These are phyloP conservation scores for Leptosphaerulina australis DNA, from an alignment of 2,329 filamentous ascomycete species.

Conservation along the genomic window DNA sequence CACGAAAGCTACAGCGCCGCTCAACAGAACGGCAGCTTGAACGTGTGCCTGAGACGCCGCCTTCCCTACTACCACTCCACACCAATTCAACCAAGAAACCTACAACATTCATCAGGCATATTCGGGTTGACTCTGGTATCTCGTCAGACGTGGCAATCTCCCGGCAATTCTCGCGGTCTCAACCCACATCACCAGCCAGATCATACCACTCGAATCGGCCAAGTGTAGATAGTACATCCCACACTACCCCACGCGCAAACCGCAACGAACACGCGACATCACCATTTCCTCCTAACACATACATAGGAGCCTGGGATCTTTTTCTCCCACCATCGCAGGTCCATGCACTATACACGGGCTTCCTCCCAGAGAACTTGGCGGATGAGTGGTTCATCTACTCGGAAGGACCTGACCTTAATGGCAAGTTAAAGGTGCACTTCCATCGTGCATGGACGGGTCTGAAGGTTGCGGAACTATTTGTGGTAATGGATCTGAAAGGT, in stretches of 20 bases:
- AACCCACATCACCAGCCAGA: neutral
- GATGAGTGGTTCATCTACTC: conserved; percentile 46
- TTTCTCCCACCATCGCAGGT: conserved; percentile 41
- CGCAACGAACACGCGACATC: conserved; percentile 25
- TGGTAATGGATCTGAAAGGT: conserved; percentile 44
- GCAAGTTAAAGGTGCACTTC: conserved; percentile 47
- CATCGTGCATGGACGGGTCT: conserved; percentile 41
- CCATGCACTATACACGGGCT: conserved; percentile 39
- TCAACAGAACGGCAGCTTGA: conserved; percentile 1
- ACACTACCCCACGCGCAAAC: conserved; percentile 17
- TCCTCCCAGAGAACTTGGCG: conserved; percentile 28
- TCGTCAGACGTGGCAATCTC: conserved; percentile 7
- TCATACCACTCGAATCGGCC: conserved; percentile 8
- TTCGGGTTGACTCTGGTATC: conserved; percentile 6
- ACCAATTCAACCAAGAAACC: neutral
- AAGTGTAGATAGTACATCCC: conserved; percentile 7
- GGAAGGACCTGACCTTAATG: conserved; percentile 40
- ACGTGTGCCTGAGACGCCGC: neutral
- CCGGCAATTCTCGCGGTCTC: neutral
- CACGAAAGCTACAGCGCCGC: conserved; percentile 17
- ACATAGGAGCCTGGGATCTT: conserved; percentile 40
- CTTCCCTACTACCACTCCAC: neutral
- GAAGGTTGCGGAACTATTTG: conserved; percentile 44
- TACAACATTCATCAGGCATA: neutral
- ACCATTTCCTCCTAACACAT: conserved; percentile 10